Base-by-base conservation (phyloP, 169 alveolate species). In the Plasmodium coatneyi region DNA sequence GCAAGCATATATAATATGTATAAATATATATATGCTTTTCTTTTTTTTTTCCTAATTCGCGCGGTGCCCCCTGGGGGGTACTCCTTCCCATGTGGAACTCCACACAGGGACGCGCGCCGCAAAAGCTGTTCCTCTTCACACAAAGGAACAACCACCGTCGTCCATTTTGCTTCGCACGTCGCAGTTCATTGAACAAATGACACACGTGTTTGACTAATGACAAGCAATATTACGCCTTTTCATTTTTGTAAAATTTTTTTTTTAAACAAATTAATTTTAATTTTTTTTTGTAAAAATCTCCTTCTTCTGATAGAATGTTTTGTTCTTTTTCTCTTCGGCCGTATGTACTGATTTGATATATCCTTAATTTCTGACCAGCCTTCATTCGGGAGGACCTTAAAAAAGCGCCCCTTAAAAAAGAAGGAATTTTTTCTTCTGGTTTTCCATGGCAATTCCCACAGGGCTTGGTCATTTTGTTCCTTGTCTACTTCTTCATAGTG, bases 381-480 rank as follows among this genome's bases (percentile, higher is more conserved):
- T 79, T 36, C 41, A 87, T 78, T 32, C 5, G 93, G 93, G 25
- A 87, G 34, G 14, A 87, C 81, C 82, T 87, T 87, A 87, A 87
- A 87, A 79, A 87, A 87, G 12, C 93, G 86, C 12, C 93, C 89
- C 56, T 87, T 87, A 28, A 87, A 87, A 79, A 56, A 87, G 49
- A 87, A 87, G 82, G 90, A 54, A 52, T 87, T 80, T 87, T 79
- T 87, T 56, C 49, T 87, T 66, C 34, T 87, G 32, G 70, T 41
- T 60, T 87, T 87, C 93, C 93, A 87, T 12, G 93, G 93, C 71
- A 87, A 60, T 60, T 87, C 89, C 93, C 93, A 87, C 52, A 87
- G 49, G 22, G 93, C 56, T 32, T 87, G 32, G 46, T 79, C 60
- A 66, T 32, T 87, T 79, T 60, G 60, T 16, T 79, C 93, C 32